Evolutionary conservation across 768 basidiomycete species (phyloP).

Genomic region (Leccinum disarticulatum): DNA sequence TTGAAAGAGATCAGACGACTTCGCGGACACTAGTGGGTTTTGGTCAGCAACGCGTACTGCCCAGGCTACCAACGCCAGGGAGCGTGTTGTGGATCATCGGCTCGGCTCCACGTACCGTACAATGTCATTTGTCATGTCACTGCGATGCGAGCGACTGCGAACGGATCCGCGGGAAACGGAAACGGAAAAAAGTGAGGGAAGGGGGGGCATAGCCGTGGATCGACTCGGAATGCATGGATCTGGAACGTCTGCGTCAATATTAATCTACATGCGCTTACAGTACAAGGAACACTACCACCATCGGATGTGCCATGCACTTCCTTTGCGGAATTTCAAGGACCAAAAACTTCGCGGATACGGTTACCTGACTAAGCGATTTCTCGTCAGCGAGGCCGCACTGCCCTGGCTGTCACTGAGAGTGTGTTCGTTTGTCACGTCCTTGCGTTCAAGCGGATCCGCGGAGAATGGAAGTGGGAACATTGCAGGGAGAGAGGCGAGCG

Average conservation of each 20-base stretch:
- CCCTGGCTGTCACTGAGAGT: not conserved
- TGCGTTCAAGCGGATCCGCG: not conserved
- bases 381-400: not conserved
- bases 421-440: not conserved
- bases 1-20: not conserved
- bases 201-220: not conserved
- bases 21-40: not conserved
- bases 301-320: not conserved
- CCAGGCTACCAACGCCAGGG: not conserved
- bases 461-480: not conserved
- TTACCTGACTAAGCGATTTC: not conserved
- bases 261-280: not conserved
- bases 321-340: not conserved
- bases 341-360: not conserved
- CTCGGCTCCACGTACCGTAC: not conserved
- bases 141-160: not conserved
- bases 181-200: not conserved
- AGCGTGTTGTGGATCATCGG: not conserved
- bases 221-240: not conserved
- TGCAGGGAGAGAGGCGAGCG: not conserved
- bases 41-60: not conserved
- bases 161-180: not conserved
- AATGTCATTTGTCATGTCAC: not conserved
- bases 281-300: not conserved
- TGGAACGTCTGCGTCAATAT: not conserved